Conservation (phyloP, 129 eudicot genomes). For the Silybum marianum region DNA sequence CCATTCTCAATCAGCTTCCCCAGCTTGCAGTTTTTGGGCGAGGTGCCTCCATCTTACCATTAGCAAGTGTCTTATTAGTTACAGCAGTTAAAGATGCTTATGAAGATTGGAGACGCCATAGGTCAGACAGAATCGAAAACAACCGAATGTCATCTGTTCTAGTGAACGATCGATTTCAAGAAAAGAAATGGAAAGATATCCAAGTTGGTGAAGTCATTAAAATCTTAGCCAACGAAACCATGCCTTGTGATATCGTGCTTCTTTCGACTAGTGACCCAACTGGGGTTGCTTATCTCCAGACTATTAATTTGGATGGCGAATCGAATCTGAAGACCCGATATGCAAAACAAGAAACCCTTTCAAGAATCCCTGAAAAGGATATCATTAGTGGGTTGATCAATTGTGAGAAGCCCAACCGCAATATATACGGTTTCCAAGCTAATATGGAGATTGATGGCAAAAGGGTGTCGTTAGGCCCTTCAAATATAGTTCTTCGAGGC, state of each 20-base stretch:
- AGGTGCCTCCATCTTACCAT: constrained; percentile 76
- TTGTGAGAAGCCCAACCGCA: constrained; percentile 79
- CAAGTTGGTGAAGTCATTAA: constrained; percentile 84
- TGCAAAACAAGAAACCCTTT: constrained; percentile 80
- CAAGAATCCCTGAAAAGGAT: constrained; percentile 42
- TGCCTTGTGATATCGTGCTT: constrained; percentile 84
- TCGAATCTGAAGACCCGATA: constrained; percentile 78
- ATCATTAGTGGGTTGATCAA: constrained; percentile 61
- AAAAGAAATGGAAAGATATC: constrained; percentile 75
- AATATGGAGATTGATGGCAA: constrained; percentile 75
- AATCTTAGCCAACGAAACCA: constrained; percentile 65
- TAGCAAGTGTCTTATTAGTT: constrained; percentile 78
- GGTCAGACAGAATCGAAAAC: constrained; percentile 75
- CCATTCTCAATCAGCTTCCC: constrained; percentile 86
- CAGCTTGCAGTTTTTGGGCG: constrained; percentile 97
- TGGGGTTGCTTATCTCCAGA: constrained; percentile 92
- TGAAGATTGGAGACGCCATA: constrained; percentile 91
- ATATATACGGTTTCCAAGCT: constrained; percentile 73
- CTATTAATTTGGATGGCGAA: constrained; percentile 86
- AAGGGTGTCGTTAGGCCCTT: constrained; percentile 61
- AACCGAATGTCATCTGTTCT: constrained; percentile 63
- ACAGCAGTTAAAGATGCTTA: constrained; percentile 93
- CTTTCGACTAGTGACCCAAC: constrained; percentile 30
- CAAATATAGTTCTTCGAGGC: constrained; percentile 94
- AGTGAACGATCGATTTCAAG: constrained; percentile 54